Conservation (phyloP, 352 stramenopile genomes). For the Sclerospora graminicola region DNA sequence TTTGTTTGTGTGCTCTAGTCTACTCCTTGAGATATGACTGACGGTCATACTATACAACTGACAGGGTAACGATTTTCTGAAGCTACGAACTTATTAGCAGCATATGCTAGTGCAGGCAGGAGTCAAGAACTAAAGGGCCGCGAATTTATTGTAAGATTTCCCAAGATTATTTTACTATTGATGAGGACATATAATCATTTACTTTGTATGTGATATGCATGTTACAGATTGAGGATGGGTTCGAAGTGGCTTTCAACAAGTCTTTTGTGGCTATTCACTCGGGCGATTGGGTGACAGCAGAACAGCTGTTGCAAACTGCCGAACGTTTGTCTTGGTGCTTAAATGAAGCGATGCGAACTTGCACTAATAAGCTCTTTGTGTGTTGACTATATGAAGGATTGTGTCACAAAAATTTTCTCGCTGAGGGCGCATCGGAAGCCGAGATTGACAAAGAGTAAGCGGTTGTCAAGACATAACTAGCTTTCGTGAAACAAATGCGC, state of each 20-base stretch:
- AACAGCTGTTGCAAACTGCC: too few species aligned
- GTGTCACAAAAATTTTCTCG: too few species aligned
- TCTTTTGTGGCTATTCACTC: too few species aligned
- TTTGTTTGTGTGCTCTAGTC: too few species aligned
- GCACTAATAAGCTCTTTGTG: conserved; percentile 34
- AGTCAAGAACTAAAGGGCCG: conserved; percentile 41
- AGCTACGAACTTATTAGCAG: conserved; percentile 74
- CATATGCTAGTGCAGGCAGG: too few species aligned
- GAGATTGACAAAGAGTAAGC: conserved; percentile 68
- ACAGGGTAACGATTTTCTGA: conserved; percentile 53
- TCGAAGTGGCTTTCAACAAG: conserved; percentile 79
- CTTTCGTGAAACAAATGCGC: conserved; percentile 72
- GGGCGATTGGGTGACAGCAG: too few species aligned
- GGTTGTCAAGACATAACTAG: conserved; percentile 58
- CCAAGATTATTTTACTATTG: not conserved
- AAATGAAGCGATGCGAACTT: conserved; percentile 41
- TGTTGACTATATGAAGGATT: too few species aligned
- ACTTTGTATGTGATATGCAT: conserved; percentile 2
- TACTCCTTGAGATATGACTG: not conserved
- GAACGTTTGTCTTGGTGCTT: too few species aligned
- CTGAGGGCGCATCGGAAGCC: conserved; percentile 25
- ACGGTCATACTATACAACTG: not conserved
- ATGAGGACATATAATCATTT: too few species aligned
- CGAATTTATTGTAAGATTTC: conserved; percentile 32
- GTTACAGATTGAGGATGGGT: conserved; percentile 54